These are phyloP conservation scores for Phialophora tarda DNA, from an alignment of 2,329 filamentous ascomycete species.

Conservation along the genomic window DNA sequence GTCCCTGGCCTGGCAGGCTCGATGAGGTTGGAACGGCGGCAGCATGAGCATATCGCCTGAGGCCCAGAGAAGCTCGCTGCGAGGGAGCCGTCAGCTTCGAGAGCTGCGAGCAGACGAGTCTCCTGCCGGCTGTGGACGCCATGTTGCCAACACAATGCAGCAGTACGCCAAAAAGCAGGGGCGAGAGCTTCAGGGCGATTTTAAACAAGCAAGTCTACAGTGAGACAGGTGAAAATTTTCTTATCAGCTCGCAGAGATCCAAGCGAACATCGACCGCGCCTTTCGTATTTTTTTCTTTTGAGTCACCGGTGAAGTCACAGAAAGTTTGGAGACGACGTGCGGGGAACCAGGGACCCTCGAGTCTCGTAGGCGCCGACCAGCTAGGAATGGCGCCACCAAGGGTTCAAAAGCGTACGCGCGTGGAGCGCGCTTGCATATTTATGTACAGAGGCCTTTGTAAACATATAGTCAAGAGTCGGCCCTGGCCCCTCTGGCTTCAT, in stretches of 20 bases:
- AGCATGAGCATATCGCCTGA: conserved; percentile 37
- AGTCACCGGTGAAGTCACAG: conserved; percentile 15
- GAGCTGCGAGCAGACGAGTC: conserved; percentile 23
- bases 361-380: no score
- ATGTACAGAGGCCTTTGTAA: no score
- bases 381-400: no score
- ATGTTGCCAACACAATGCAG: conserved; percentile 10
- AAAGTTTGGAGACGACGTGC: conserved; percentile 8
- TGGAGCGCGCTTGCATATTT: no score
- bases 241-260: neutral
- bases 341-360: neutral
- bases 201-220: neutral
- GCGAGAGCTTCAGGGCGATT: neutral
- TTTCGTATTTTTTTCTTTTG: neutral
- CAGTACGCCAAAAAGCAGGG: neutral
- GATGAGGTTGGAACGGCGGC: conserved; percentile 38
- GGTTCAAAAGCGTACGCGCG: no score
- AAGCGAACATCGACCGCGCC: neutral
- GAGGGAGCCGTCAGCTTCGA: conserved; percentile 21
- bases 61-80: conserved; percentile 22
- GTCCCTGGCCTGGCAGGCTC: conserved; percentile 29
- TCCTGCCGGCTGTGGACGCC: conserved; percentile 26
- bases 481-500: neutral
- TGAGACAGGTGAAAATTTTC: neutral
- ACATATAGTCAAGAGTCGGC: no score